Percentiles rank a stretch among this genome's conserved stretches.
These are phyloP conservation scores for Aspergillus jensenii DNA, from an alignment of 2,329 filamentous ascomycete species.

Conservation along the genomic window DNA sequence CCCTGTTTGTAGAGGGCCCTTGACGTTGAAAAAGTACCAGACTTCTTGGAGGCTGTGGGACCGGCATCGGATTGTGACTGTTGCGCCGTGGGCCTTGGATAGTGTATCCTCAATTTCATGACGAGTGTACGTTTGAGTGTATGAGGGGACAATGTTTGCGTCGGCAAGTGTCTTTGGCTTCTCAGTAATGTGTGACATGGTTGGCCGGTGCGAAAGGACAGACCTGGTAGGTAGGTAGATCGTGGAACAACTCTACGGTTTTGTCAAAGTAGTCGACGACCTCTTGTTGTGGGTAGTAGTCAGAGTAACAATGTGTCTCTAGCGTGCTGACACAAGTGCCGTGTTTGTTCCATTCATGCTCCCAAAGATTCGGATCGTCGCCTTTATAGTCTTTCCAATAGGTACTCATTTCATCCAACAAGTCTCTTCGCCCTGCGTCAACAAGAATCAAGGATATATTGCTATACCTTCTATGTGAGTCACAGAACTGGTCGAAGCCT, in stretches of 20 bases:
- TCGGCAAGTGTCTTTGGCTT: conserved; percentile 52
- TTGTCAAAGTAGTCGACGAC: conserved; percentile 69
- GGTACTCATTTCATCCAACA: conserved; percentile 65
- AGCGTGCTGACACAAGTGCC: conserved; percentile 73
- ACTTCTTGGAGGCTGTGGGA: conserved; percentile 52
- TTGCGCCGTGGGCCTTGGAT: conserved; percentile 51
- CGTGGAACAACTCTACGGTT: conserved; percentile 65
- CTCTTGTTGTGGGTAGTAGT: conserved; percentile 63
- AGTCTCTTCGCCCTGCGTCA: conserved; percentile 53
- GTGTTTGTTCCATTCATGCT: conserved; percentile 75
- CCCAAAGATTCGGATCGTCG: conserved; percentile 65
- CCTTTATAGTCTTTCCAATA: conserved; percentile 72
- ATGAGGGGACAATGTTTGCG: conserved; percentile 59
- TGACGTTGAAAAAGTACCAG: conserved; percentile 65
- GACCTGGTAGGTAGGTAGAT: conserved; percentile 63
- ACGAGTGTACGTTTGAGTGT: conserved; percentile 58
- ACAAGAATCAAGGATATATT: conserved; percentile 66
- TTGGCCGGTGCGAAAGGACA: conserved; percentile 9
- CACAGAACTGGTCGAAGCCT: conserved; percentile 67
- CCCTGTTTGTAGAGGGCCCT: conserved; percentile 44
- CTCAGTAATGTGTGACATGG: conserved; percentile 8
- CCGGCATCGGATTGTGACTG: conserved; percentile 60
- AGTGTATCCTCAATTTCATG: conserved; percentile 61
- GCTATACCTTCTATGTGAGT: conserved; percentile 59
- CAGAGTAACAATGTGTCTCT: conserved; percentile 63